Percentiles rank a stretch among this genome's conserved stretches.
These are phyloP conservation scores for Amylocystis lapponica DNA, from an alignment of 768 basidiomycete genomes.

Conservation along the genomic window DNA sequence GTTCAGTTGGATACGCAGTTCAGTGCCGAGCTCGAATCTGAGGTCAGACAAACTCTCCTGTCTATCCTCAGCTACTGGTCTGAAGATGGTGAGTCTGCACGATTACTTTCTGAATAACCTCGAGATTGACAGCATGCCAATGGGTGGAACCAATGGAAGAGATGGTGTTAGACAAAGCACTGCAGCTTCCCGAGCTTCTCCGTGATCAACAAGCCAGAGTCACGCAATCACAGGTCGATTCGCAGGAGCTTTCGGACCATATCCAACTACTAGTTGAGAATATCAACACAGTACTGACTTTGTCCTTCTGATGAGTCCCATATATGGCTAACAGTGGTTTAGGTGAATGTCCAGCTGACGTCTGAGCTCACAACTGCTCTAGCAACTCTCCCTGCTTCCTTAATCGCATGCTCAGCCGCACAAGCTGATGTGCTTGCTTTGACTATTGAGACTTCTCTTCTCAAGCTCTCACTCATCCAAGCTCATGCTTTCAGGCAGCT, in stretches of 20 bases:
- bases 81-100: background rate
- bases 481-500: constrained; percentile 33
- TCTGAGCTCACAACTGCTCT: constrained; percentile 23
- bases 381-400: constrained; percentile 23
- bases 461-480: constrained; percentile 43
- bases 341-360: constrained; percentile 31
- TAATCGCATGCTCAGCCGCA: constrained; percentile 28
- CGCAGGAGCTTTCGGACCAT: background rate
- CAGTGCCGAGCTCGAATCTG: too few relatives aligned
- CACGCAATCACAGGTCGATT: background rate
- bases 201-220: background rate
- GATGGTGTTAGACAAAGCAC: background rate
- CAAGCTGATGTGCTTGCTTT: constrained; percentile 36
- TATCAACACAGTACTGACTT: constrained; percentile 9
- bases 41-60: constrained; percentile 6
- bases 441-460: constrained; percentile 41
- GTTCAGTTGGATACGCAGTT: too few relatives aligned
- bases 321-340: background rate
- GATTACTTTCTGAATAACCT: background rate
- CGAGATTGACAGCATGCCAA: background rate
- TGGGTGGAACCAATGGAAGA: background rate
- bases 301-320: background rate
- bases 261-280: constrained; percentile 9
- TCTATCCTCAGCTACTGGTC: constrained; percentile 1
- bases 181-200: constrained; percentile 1